Base-by-base conservation (phyloP, 495 filamentous ascomycete genomes). In the Aspergillus carlsbadensis region DNA sequence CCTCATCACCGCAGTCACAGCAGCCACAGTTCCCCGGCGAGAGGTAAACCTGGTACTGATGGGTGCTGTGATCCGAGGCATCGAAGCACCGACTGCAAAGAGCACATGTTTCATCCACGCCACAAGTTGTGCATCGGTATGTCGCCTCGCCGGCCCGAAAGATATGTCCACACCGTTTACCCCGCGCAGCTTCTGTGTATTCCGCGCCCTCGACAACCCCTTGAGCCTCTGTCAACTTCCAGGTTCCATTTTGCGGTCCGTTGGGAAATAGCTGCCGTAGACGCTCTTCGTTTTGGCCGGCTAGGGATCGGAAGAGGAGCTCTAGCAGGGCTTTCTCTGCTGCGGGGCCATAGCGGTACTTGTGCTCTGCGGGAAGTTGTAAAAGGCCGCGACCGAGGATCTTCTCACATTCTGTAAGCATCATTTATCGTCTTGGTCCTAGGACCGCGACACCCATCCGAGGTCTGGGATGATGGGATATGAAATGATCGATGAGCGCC, bases 121-220 rank as follows among this genome's bases (percentile, higher is more conserved):
- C 89, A 67, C 94, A 98, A 15, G 93, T 97, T 67, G 89, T 87
- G 78, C 94, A 98, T 46, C 87, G 83, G 64, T 97, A 98, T 35
- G 91, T 91, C 37, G 92, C 90, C 74, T 98, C 94, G 2, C 92
- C 94, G 24, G 78, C 78, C 69, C 90, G 88, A 78, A 98, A 95
- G 58, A 98, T 98, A 76, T 98, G 94, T 7, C 94, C 94, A 67
- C 94, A 98, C n/a, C 90, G 85, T 69, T 93, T 96, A 46, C 94
- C 94, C 62, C 92, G 83, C 41, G 95, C 94, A 29, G 87, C 88
- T 58, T 90, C 89, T 46, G 89, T 95, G 70, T 98, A 98, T 68
- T 98, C 94, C 4, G 93, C 90, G 10, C 94, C 94, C 61, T 96
- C 92, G 43, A 88, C 78, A 8, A 91, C 88, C n/a, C 93, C 94